Evolutionary conservation across 345 rosid genomes (phyloP), one percentile per base, ranked within the genome.

Genomic region (Ceriops tagal): DNA sequence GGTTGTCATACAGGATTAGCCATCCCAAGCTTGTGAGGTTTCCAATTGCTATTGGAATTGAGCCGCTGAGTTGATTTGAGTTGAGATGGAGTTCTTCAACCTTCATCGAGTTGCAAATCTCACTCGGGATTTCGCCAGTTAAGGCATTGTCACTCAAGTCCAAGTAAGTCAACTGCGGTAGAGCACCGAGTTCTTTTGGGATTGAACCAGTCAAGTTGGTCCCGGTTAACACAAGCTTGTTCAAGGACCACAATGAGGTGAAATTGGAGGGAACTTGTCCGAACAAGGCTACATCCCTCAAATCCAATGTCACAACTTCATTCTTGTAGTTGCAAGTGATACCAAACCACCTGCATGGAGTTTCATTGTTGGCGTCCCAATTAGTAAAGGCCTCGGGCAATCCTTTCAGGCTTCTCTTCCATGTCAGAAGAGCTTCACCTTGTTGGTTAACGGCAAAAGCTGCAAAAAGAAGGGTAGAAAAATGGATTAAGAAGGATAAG

Each of bases 131-230:
- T 37, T 78, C 84, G 6, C 98, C 92, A 3, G 82, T 79, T 28
- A 93, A 77, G 39, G 80, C 83, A 80, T 93, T 93, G 76, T 81
- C 91, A 11, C 93, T 86, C 71, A 93, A 77, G 72, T 91, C 92
- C 21, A 93, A 70, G 69, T 64, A 68, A 0, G 60, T 71, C 71
- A 85, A 62, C 52, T 79, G 58, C 31, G 28, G 13, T 49, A 89
- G 86, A 28, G 35, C 8, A 5, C 85, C 86, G 22, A 93, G 69
- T 75, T 85, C 80, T 57, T 63, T 78, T 0, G 93, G 89, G 71
- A 93, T 84, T 1, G 69, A 71, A 43, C 98, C 97, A 8, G 92
- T 89, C 68, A 91, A 89, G 72, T 93, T 93, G 47, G 83, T 75
- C 57, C 85, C 85, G 5, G 82, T 66, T 8, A 88, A 74, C 37